phyloP scores from a whole-genome alignment of 2,329 filamentous ascomycete genomes.

The Paraconiothyrium brasiliense region DNA sequence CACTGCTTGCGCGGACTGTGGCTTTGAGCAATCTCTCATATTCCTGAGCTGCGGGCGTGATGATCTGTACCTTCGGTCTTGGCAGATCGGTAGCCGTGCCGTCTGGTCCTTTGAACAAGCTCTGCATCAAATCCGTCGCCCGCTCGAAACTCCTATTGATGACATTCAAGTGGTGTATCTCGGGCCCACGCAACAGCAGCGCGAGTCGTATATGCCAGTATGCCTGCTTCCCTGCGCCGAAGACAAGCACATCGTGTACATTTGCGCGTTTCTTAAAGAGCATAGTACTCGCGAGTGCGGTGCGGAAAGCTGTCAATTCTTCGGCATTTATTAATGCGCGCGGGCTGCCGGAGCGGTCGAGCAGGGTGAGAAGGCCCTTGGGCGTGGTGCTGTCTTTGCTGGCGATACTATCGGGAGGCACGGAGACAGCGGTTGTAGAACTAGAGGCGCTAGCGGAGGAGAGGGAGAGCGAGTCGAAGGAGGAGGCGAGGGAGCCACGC shows the following conservation, averaged over 20 bases:
- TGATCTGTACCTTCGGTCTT: constrained; percentile 69
- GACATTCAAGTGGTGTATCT: constrained; percentile 82
- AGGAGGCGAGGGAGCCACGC: constrained; percentile 47
- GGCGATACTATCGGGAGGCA: constrained; percentile 29
- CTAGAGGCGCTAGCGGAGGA: constrained; percentile 35
- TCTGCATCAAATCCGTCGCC: constrained; percentile 61
- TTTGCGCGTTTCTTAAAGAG: constrained; percentile 70
- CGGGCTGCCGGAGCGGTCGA: constrained; percentile 66
- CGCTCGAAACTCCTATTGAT: constrained; percentile 77
- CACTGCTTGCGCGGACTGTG: constrained; percentile 76
- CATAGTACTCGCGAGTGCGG: constrained; percentile 70
- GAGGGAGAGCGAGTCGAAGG: constrained; percentile 42
- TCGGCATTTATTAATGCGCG: constrained; percentile 72
- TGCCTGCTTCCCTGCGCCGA: constrained; percentile 88
- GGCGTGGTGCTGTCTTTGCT: constrained; percentile 55
- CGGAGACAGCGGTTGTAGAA: constrained; percentile 30
- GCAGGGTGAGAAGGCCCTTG: constrained; percentile 67
- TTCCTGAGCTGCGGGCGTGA: constrained; percentile 77
- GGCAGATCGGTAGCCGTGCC: constrained; percentile 31
- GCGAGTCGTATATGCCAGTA: constrained; percentile 94
- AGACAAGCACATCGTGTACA: constrained; percentile 81
- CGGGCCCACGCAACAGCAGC: constrained; percentile 72
- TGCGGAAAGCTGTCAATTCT: constrained; percentile 75
- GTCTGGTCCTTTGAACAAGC: constrained; percentile 63
- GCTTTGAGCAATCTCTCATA: constrained; percentile 73